These are phyloP conservation scores for Ogataea paraovalis DNA, from an alignment of 805 yeast genomes.

Conservation along the genomic window DNA sequence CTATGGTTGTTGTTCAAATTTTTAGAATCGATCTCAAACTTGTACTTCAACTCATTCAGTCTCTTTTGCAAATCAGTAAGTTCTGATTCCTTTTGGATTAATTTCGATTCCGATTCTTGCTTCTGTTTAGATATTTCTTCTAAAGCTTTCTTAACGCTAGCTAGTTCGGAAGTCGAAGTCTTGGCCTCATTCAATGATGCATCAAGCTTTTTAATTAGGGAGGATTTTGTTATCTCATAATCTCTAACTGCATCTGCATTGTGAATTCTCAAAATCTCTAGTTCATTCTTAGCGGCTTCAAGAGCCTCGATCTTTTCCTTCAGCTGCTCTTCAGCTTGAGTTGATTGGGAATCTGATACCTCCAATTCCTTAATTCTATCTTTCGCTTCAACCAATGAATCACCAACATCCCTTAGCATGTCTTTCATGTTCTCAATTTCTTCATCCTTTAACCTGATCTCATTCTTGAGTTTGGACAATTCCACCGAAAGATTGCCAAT, in stretches of 20 bases:
- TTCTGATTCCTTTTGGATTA: constrained; percentile 15
- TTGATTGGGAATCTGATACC: constrained; percentile 5
- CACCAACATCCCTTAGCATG: constrained; percentile 72
- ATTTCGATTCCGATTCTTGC: constrained; percentile 15
- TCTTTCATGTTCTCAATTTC: constrained; percentile 72
- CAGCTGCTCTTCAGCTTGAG: constrained; percentile 1
- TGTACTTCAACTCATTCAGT: constrained; percentile 15
- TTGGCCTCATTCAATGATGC: constrained; percentile 12
- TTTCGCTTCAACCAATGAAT: constrained; percentile 69
- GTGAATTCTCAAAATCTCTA: constrained; percentile 33
- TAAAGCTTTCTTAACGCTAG: constrained; percentile 2
- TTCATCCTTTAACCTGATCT: constrained; percentile 42
- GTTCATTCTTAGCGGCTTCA: constrained; percentile 15
- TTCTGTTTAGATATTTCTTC: constrained; percentile 4
- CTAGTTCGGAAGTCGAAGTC: constrained; percentile 6
- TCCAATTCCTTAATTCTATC: constrained; percentile 47
- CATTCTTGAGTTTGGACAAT: constrained; percentile 21
- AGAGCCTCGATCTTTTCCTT: constrained; percentile 17
- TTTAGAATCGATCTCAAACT: constrained; percentile 20
- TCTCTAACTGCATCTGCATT: constrained; percentile 33
- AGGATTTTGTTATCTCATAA: constrained; percentile 29
- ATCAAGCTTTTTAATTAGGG: constrained; percentile 24
- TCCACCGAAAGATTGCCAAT: constrained; percentile 9
- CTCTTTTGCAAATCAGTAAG: constrained; percentile 16
- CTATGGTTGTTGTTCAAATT: constrained; percentile 27